Evolutionary conservation across 176 grass and related monocot species (phyloP).

Genomic region (Oryza glumipatula): DNA sequence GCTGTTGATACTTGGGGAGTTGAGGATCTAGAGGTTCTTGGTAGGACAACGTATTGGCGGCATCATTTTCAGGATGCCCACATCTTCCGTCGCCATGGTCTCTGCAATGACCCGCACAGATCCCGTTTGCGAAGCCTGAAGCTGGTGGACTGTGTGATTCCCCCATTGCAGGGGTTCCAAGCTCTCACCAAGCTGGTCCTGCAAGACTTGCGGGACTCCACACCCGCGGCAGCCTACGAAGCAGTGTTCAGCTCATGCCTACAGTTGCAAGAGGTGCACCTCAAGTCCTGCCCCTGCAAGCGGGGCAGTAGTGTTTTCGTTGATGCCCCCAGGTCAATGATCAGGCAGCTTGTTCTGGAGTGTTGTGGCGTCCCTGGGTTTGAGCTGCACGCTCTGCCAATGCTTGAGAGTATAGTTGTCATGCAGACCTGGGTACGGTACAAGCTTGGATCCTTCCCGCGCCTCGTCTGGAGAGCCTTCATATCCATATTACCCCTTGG

Average conservation of each 20-base stretch:
- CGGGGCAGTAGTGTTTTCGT: not conserved
- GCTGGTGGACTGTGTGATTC: not conserved
- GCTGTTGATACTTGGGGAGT: not conserved
- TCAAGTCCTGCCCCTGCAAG: not conserved
- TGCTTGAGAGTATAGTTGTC: not conserved
- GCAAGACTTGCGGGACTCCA: not conserved
- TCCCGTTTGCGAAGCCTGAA: not conserved
- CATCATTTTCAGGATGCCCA: not conserved
- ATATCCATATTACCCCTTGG: too few species aligned
- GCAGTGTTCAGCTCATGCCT: not conserved
- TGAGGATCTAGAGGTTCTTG: not conserved
- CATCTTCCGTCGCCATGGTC: not conserved
- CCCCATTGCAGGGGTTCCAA: not conserved
- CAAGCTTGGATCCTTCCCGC: not conserved
- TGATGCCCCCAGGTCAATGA: not conserved
- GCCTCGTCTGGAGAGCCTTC: not conserved
- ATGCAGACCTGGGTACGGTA: not conserved
- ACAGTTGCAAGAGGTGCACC: not conserved
- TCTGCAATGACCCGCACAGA: not conserved
- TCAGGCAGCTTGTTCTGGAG: not conserved
- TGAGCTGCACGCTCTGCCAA: not conserved
- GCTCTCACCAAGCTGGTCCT: conserved; percentile 8
- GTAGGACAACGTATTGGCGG: not conserved
- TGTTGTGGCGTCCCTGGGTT: not conserved
- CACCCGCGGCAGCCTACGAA: not conserved